Evolutionary conservation across 2,329 filamentous ascomycete species (phyloP).

Genomic region (Arthrinium puccinioides): DNA sequence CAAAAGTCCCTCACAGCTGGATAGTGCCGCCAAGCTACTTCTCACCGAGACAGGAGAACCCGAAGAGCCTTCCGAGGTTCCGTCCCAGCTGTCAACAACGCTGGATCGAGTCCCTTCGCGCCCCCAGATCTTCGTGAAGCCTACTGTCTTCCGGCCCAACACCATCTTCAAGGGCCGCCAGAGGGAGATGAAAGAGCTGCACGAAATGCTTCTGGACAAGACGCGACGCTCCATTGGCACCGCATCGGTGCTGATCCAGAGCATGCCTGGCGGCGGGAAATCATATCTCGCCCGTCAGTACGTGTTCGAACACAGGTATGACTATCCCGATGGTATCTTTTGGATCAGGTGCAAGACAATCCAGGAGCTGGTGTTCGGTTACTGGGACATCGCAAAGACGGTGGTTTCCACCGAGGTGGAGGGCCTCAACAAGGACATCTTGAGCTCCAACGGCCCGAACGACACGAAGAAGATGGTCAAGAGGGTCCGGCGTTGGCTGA

Average conservation of each 20-base stretch:
- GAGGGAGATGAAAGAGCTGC: slow-evolving; percentile 49
- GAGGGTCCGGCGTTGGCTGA: slow-evolving; percentile 55
- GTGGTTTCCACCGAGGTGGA: slow-evolving; percentile 37
- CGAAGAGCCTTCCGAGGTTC: slow-evolving; percentile 17
- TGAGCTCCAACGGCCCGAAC: slow-evolving; percentile 27
- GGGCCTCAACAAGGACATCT: too few species aligned
- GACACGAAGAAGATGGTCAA: slow-evolving; percentile 43
- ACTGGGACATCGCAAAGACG: slow-evolving; percentile 58
- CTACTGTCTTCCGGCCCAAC: slow-evolving; percentile 52
- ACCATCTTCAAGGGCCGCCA: slow-evolving; percentile 51
- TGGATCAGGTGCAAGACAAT: slow-evolving; percentile 59
- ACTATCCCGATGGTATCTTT: slow-evolving; percentile 61
- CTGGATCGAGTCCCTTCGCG: slow-evolving; percentile 9
- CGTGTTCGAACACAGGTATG: slow-evolving; percentile 49
- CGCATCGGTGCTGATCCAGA: slow-evolving; percentile 56
- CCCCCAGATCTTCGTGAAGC: slow-evolving; percentile 32
- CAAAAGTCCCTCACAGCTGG: slow-evolving; percentile 16
- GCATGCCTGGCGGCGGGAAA: slow-evolving; percentile 61
- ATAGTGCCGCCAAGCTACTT: slow-evolving; percentile 17
- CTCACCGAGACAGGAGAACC: slow-evolving; percentile 18
- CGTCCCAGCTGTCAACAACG: slow-evolving; percentile 20
- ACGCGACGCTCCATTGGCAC: slow-evolving; percentile 49
- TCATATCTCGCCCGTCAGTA: slow-evolving; percentile 63
- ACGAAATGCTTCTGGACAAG: slow-evolving; percentile 50
- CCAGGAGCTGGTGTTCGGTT: slow-evolving; percentile 52